phyloP scores from a whole-genome alignment of 805 yeast genomes.

The Saccharomycopsis babjevae region DNA sequence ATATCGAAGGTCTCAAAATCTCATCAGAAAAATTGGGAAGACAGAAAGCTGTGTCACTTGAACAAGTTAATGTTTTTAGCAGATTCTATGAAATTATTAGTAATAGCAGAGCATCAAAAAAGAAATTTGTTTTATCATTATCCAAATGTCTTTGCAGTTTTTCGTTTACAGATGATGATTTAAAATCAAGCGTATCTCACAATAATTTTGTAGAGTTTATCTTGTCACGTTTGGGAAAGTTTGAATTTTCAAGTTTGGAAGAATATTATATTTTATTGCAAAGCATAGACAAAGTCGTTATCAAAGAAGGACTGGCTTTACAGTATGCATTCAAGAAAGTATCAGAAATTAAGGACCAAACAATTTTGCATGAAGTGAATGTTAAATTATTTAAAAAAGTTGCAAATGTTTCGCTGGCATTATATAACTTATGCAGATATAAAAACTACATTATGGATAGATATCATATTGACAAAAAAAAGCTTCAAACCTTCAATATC shows the following conservation, averaged over 20 bases:
- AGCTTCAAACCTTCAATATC: conserved; percentile 7
- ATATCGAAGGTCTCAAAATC: conserved; percentile 49
- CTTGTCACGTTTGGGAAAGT: conserved; percentile 30
- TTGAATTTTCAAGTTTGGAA: conserved; percentile 36
- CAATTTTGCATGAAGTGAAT: background rate
- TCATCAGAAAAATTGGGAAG: conserved; percentile 32
- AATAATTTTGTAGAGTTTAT: conserved; percentile 28
- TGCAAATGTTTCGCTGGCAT: conserved; percentile 4
- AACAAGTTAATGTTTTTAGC: conserved; percentile 21
- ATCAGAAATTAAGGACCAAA: background rate
- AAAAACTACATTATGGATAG: conserved; percentile 2
- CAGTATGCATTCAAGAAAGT: conserved; percentile 18
- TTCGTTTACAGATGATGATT: conserved; percentile 22
- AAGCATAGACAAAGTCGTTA: conserved; percentile 34
- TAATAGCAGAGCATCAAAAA: conserved; percentile 29
- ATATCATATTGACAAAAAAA: conserved; percentile 1
- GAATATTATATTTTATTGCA: conserved; percentile 39
- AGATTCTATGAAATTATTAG: conserved; percentile 35
- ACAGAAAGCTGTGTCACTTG: conserved; percentile 18
- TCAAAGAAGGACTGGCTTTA: conserved; percentile 34
- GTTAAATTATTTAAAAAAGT: background rate
- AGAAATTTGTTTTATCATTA: conserved; percentile 31
- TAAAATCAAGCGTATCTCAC: conserved; percentile 18
- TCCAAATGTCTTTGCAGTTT: conserved; percentile 24
- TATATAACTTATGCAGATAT: conserved; percentile 5